phyloP scores from a whole-genome alignment of 2,329 filamentous ascomycete genomes.

The Nemania sp. region DNA sequence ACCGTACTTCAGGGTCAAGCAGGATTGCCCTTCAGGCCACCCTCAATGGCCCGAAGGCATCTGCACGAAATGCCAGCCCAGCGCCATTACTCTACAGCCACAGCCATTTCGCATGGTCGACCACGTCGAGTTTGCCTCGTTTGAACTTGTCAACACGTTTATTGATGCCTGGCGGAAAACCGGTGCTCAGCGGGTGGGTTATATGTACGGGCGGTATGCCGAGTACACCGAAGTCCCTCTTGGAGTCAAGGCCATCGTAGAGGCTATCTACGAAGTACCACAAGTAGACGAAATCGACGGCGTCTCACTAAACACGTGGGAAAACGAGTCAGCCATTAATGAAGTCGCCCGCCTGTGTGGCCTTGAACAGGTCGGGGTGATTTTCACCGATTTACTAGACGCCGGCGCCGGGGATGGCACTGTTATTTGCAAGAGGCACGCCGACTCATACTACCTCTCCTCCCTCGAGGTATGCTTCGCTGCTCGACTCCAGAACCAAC shows the following conservation, averaged over 20 bases:
- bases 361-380: conserved; percentile 88
- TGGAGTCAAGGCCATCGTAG: conserved; percentile 93
- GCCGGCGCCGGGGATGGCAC: conserved; percentile 83
- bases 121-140: conserved; percentile 93
- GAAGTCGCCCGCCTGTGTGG: conserved; percentile 85
- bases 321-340: conserved; percentile 84
- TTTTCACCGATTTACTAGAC: conserved; percentile 93
- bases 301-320: conserved; percentile 85
- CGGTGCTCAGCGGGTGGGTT: conserved; percentile 86
- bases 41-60: conserved; percentile 95
- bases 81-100: conserved; percentile 93
- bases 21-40: conserved; percentile 92
- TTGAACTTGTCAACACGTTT: conserved; percentile 86
- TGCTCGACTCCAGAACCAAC: conserved; percentile 85
- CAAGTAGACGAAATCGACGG: conserved; percentile 91
- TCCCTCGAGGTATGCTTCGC: conserved; percentile 93
- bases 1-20: conserved; percentile 89
- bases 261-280: conserved; percentile 96
- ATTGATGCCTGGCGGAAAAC: conserved; percentile 92
- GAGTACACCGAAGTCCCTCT: conserved; percentile 94
- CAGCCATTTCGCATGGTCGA: conserved; percentile 97
- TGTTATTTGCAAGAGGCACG: conserved; percentile 94
- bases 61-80: conserved; percentile 97
- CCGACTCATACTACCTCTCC: conserved; percentile 93
- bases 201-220: conserved; percentile 89